These are phyloP conservation scores for Paxillus involutus DNA, from an alignment of 768 basidiomycete species.

Conservation along the genomic window DNA sequence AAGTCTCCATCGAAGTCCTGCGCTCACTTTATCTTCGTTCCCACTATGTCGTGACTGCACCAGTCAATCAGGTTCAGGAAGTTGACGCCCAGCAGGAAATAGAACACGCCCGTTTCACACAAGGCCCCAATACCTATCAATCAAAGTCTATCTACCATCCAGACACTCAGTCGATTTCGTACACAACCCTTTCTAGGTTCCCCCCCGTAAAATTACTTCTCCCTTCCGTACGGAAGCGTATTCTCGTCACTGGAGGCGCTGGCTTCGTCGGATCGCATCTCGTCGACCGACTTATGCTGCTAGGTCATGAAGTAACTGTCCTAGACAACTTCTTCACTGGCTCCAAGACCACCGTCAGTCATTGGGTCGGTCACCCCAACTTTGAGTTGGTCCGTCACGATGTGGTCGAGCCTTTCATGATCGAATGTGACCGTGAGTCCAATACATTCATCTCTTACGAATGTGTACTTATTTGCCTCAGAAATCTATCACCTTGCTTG, in stretches of 20 bases:
- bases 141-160: constrained; percentile 88
- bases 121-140: constrained; percentile 54
- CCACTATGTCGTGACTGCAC: constrained; percentile 61
- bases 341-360: constrained; percentile 92
- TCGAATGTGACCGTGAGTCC: constrained; percentile 91
- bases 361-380: constrained; percentile 98
- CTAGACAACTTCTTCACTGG: constrained; percentile 99
- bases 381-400: constrained; percentile 98
- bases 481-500: constrained; percentile 99
- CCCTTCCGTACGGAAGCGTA: constrained; percentile 75
- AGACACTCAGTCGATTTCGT: constrained; percentile 79
- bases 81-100: constrained; percentile 41
- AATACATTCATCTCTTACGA: not conserved
- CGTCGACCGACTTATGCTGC: constrained; percentile 95
- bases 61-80: constrained; percentile 35
- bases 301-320: constrained; percentile 97
- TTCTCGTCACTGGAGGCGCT: constrained; percentile 95
- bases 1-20: constrained; percentile 75
- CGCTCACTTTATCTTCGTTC: constrained; percentile 88
- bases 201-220: constrained; percentile 89
- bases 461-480: constrained; percentile 27
- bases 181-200: constrained; percentile 88
- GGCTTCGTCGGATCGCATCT: constrained; percentile 99
- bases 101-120: constrained; percentile 53
- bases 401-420: constrained; percentile 96